Base-by-base conservation (phyloP, 768 basidiomycete species). In the Hygrophorus pudorinus region DNA sequence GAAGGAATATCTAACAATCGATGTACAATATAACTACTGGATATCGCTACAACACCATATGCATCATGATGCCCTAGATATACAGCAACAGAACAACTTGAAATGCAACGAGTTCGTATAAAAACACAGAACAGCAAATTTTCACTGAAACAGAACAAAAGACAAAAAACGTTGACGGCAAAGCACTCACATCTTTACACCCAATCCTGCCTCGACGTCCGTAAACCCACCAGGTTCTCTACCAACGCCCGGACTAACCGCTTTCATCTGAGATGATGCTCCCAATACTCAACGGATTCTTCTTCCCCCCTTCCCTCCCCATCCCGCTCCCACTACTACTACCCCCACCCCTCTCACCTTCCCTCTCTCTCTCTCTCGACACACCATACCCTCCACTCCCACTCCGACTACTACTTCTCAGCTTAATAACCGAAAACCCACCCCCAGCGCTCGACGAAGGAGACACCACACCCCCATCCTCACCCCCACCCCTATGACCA, bases 271-370 rank as follows among this genome's bases (percentile, higher is more conserved):
- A 79, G 44, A 82, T 81, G 45, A 83, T 83, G 53, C 76, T 81
- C 44, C 78, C 78, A 49, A 83, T 83, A 52, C 78, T 81, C 62
- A 83, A 54, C 44, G 71, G 73, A 51, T 79, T 82, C 62, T 77
- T 82, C 70, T 80, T 82, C 31, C 68, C 64, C 27, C 53, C 51
- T n/a, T 43, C 52, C 81, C 69, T 80, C 81, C 28, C 69, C 64
- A 21, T 51, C 51, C 44, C 52, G 51, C 33, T 52, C 32, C 45
- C 46, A 34, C 43, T 41, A 28, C 53, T 47, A n/a, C 52, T 53
- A 17, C 50, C 53, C 20, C 51, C 57, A 12, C 55, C 21, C 37
- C 49, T 48, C 35, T 47, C 39, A 17, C 43, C 38, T 28, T 50
- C 45, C 41, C 47, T 44, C 43, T 35, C 30, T 24, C 52, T n/a